phyloP scores from a whole-genome alignment of 306 rosid species.

The Malus orientalis region DNA sequence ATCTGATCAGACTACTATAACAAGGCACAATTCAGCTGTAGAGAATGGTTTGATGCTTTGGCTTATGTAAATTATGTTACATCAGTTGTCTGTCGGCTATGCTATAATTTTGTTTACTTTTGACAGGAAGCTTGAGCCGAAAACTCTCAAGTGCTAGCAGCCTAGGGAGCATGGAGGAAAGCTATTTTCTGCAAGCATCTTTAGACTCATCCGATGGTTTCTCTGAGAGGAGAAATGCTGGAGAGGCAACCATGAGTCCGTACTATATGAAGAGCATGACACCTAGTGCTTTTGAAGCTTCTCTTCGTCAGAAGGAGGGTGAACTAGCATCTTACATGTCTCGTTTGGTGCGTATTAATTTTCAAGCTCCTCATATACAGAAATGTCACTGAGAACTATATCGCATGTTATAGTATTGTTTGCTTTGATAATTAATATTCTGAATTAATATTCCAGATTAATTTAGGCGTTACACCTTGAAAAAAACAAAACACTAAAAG shows the following conservation, averaged over 20 bases:
- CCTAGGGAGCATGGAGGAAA: slow-evolving; percentile 91
- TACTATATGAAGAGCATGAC: slow-evolving; percentile 95
- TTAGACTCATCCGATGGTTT: slow-evolving; percentile 70
- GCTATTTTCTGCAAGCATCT: slow-evolving; percentile 94
- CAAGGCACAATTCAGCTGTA: slow-evolving; percentile 48
- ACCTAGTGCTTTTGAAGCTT: slow-evolving; percentile 85
- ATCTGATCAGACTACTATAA: slow-evolving; percentile 50
- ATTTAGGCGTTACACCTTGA: background rate
- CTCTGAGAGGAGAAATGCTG: slow-evolving; percentile 65
- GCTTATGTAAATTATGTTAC: slow-evolving; percentile 10
- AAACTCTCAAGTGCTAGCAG: slow-evolving; percentile 84
- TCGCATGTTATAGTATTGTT: background rate
- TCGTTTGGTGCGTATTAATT: slow-evolving; percentile 63
- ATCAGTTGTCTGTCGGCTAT: slow-evolving; percentile 11
- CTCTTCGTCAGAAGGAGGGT: slow-evolving; percentile 98
- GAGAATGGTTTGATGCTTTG: slow-evolving; percentile 66
- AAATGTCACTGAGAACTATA: background rate
- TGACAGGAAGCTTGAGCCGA: slow-evolving; percentile 68
- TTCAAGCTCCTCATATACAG: slow-evolving; percentile 7
- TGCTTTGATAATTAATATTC: background rate
- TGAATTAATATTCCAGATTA: background rate
- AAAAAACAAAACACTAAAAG: background rate
- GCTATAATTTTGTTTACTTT: slow-evolving; percentile 5
- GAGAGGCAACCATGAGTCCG: slow-evolving; percentile 70
- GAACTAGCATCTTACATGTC: slow-evolving; percentile 97